Conservation (phyloP, 305 asterid species). For the Fraxinus albicans region DNA sequence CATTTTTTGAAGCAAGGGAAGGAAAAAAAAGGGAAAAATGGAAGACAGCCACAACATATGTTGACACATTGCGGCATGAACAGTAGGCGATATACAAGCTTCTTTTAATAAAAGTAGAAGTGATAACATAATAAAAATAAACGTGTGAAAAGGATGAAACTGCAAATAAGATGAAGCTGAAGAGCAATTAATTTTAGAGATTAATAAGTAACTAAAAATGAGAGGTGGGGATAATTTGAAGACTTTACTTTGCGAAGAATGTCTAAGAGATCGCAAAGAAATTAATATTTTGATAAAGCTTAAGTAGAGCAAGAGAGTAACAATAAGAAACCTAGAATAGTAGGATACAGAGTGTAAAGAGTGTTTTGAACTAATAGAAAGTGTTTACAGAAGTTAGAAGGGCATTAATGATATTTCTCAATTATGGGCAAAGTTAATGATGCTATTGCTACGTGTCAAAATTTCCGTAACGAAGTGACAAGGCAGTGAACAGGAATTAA, state of each 20-base stretch:
- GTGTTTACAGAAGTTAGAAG: not conserved
- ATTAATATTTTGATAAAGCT: not conserved
- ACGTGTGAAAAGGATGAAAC: not conserved
- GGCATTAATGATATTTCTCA: slow-evolving; percentile 3
- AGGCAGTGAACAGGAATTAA: not conserved
- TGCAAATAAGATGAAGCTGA: not conserved
- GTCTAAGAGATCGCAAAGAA: not conserved
- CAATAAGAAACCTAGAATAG: slow-evolving; percentile 16
- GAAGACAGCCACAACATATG: not conserved
- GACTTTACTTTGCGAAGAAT: slow-evolving; percentile 17
- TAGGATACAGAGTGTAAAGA: not conserved
- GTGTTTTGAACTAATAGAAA: not conserved
- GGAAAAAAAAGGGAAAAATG: not conserved
- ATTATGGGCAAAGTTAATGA: not conserved
- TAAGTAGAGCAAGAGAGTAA: not conserved
- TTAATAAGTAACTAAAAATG: not conserved
- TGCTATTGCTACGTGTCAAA: not conserved
- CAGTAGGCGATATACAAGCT: not conserved
- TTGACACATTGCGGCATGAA: not conserved
- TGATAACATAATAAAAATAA: not conserved
- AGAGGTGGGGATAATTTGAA: not conserved
- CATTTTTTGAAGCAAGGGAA: not conserved
- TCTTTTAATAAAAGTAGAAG: not conserved
- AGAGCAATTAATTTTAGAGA: not conserved
- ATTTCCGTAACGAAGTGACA: not conserved